Conservation (phyloP, 306 rosid genomes). For the Castanospermum australe region DNA sequence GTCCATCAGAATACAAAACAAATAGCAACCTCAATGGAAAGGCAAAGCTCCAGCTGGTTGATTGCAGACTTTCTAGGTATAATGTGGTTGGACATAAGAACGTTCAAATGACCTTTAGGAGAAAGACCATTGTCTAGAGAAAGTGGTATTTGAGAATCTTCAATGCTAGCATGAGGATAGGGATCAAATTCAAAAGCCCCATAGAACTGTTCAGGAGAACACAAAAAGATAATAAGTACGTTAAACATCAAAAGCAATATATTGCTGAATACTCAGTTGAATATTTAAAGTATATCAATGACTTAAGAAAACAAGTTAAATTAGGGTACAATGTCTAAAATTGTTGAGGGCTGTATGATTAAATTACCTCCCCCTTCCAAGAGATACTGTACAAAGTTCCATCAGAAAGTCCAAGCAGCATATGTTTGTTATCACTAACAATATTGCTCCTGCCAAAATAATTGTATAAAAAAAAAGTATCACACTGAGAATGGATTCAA, state of each 20-base stretch:
- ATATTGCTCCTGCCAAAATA: constrained; percentile 80
- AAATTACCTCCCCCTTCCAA: constrained; percentile 96
- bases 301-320: constrained; percentile 13
- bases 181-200: constrained; percentile 78
- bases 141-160: constrained; percentile 43
- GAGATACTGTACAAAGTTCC: constrained; percentile 86
- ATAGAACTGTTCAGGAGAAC: constrained; percentile 69
- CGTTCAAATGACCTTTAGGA: constrained; percentile 47
- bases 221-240: constrained; percentile 22
- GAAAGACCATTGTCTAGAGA: constrained; percentile 69
- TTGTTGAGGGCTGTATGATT: constrained; percentile 10
- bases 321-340: constrained; percentile 20
- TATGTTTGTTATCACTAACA: constrained; percentile 72
- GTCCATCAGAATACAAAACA: constrained; percentile 85
- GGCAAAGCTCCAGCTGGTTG: constrained; percentile 78
- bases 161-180: constrained; percentile 43
- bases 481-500: constrained; percentile 31
- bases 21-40: constrained; percentile 74
- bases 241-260: constrained; percentile 14
- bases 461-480: constrained; percentile 26
- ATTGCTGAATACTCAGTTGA: constrained; percentile 18
- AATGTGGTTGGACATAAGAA: constrained; percentile 39
- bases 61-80: constrained; percentile 56
- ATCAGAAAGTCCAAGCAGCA: constrained; percentile 92
- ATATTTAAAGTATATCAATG: constrained; percentile 8